phyloP scores from a whole-genome alignment of 345 rosid genomes.

The Syzygium aromaticum region DNA sequence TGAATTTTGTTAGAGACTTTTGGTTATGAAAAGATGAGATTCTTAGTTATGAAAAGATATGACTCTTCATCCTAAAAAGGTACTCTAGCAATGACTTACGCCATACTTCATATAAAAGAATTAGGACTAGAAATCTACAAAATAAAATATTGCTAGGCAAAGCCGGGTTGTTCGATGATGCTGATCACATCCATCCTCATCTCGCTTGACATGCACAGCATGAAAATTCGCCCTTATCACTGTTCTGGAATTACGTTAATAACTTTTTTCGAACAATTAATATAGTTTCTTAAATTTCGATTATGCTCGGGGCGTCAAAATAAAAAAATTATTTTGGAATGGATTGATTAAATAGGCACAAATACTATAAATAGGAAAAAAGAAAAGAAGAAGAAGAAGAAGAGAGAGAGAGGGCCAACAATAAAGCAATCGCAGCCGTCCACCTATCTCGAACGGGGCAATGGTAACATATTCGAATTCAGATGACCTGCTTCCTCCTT shows the following conservation, averaged over 20 bases:
- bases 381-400: too few species aligned
- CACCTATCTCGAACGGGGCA: background rate
- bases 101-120: background rate
- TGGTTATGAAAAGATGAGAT: too few species aligned
- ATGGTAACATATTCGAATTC: background rate
- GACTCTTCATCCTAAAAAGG: background rate
- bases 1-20: too few species aligned
- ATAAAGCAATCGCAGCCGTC: background rate
- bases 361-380: background rate
- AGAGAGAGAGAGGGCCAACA: background rate
- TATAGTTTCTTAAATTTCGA: background rate
- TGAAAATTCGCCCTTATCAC: background rate
- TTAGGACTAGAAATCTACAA: background rate
- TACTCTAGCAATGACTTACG: background rate
- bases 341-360: background rate
- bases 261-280: background rate
- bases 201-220: background rate
- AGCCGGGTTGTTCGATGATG: background rate
- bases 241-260: background rate
- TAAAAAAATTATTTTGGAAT: background rate
- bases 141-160: background rate
- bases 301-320: too few species aligned
- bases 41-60: too few species aligned
- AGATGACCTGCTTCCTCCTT: background rate
- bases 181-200: accelerated